Evolutionary conservation across 306 rosid genomes (phyloP).

Genomic region (Clitoria ternatea): DNA sequence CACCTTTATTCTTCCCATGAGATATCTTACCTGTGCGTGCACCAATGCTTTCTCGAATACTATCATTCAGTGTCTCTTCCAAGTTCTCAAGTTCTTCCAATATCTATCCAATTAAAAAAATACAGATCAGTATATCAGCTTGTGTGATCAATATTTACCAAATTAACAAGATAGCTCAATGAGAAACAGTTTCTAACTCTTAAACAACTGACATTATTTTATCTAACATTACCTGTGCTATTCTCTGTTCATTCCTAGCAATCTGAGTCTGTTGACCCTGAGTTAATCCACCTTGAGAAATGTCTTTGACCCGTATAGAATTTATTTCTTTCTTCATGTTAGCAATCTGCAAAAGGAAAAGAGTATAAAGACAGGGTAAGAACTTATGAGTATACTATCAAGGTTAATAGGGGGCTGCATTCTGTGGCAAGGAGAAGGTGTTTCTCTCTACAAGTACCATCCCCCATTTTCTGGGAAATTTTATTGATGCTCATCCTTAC

Average conservation of each 20-base stretch:
- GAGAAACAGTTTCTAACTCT: background rate
- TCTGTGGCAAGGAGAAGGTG: background rate
- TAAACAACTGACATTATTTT: constrained; percentile 14
- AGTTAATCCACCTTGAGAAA: constrained; percentile 93
- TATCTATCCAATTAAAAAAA: constrained; percentile 39
- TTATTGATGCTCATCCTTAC: background rate
- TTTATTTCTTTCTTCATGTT: constrained; percentile 98
- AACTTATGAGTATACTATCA: background rate
- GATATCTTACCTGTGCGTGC: constrained; percentile 61
- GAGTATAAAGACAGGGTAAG: constrained; percentile 4
- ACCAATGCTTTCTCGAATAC: constrained; percentile 89
- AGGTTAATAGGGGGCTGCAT: constrained; percentile 1
- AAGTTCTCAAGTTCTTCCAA: constrained; percentile 93
- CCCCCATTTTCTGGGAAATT: background rate
- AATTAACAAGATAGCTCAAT: background rate
- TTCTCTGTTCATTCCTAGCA: constrained; percentile 97
- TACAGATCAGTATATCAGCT: background rate
- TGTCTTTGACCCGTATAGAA: constrained; percentile 90
- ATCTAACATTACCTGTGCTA: constrained; percentile 56
- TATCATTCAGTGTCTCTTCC: constrained; percentile 96
- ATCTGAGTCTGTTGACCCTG: constrained; percentile 98
- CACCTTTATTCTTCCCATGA: constrained; percentile 72
- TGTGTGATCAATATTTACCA: background rate
- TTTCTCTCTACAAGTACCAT: background rate
- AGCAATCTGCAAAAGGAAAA: constrained; percentile 50